A percentile compares a stretch with the other conserved stretches of the same genome.
Conservation (phyloP, 768 basidiomycete genomes). For the Mycena metata region DNA sequence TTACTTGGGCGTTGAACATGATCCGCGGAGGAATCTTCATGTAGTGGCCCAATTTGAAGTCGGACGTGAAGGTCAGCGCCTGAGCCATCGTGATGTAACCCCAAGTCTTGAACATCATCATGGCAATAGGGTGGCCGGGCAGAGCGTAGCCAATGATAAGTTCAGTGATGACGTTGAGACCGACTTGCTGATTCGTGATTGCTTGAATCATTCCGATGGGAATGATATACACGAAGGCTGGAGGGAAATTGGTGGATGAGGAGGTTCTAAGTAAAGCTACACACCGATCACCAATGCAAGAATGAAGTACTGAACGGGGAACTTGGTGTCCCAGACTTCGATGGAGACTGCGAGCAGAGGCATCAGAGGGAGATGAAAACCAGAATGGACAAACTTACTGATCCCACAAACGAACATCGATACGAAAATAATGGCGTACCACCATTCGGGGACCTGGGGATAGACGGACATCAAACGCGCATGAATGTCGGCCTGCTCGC, state of each 20-base stretch:
- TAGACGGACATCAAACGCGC: slow-evolving; percentile 86
- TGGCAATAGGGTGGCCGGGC: slow-evolving; percentile 83
- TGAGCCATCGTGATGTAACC: slow-evolving; percentile 81
- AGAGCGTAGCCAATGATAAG: slow-evolving; percentile 84
- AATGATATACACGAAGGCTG: slow-evolving; percentile 74
- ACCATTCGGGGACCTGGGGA: slow-evolving; percentile 85
- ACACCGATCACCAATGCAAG: slow-evolving; percentile 74
- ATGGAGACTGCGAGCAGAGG: background rate
- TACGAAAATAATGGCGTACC: slow-evolving; percentile 77
- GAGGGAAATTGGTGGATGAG: slow-evolving; percentile 38
- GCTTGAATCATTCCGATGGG: slow-evolving; percentile 73
- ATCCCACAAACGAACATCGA: slow-evolving; percentile 64
- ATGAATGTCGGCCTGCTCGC: slow-evolving; percentile 88
- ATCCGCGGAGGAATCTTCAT: slow-evolving; percentile 7
- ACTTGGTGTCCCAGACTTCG: slow-evolving; percentile 58
- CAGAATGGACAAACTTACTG: slow-evolving; percentile 56
- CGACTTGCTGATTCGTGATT: slow-evolving; percentile 79
- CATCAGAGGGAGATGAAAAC: background rate
- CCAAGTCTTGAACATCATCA: slow-evolving; percentile 91
- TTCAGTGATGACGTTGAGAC: slow-evolving; percentile 77
- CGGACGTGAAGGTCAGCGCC: slow-evolving; percentile 68
- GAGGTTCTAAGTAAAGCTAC: slow-evolving; percentile 20
- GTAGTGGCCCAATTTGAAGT: slow-evolving; percentile 67
- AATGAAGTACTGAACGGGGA: slow-evolving; percentile 69
- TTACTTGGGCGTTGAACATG: slow-evolving; percentile 61